phyloP scores from a whole-genome alignment of 2,329 filamentous ascomycete species.

The Calcarisporium arbuscula region DNA sequence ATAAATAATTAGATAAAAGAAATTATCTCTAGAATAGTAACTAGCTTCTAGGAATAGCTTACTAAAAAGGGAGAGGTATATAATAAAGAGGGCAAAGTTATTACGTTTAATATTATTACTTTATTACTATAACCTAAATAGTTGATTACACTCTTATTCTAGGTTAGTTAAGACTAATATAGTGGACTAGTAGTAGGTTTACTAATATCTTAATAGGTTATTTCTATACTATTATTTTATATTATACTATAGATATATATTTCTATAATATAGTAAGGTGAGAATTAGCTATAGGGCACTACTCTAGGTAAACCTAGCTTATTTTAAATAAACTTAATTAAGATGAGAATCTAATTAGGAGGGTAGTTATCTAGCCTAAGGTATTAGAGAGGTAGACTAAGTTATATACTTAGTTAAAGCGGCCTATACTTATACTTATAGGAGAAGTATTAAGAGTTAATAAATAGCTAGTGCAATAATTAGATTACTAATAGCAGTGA shows the following conservation, averaged over 20 bases:
- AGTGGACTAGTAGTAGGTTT: neutral
- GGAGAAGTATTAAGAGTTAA: no score
- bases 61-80: no score
- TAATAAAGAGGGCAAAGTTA: neutral
- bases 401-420: neutral
- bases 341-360: neutral
- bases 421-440: neutral
- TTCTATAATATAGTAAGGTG: conserved; percentile 1
- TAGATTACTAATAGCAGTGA: neutral
- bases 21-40: neutral
- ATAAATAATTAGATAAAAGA: neutral
- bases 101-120: neutral
- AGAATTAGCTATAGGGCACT: no score
- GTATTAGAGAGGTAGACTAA: no score
- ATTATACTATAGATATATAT: neutral
- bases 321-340: neutral
- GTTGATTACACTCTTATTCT: neutral
- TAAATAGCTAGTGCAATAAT: neutral
- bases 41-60: no score
- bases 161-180: neutral
- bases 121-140: neutral
- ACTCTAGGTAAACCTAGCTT: neutral
- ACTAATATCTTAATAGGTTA: neutral
- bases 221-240: neutral
- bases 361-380: no score